phyloP scores from a whole-genome alignment of 257 asterid genomes.

The Ajuga chamaepitys region DNA sequence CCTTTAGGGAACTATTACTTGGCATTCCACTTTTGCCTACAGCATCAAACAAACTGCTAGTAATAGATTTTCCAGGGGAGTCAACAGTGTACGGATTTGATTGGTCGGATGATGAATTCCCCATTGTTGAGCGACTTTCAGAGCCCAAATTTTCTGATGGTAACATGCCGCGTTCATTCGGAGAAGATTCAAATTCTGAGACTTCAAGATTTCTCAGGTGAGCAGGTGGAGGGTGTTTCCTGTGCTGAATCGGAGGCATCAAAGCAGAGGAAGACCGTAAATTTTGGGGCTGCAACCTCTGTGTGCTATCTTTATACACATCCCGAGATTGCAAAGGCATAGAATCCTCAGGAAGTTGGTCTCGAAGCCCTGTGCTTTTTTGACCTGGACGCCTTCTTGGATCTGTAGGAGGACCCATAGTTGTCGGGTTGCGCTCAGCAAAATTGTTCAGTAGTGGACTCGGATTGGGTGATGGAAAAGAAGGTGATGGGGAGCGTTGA shows the following conservation, averaged over 20 bases:
- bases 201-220: conserved; percentile 30
- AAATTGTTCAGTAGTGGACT: conserved; percentile 29
- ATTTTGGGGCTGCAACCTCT: conserved; percentile 27
- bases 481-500: conserved; percentile 45
- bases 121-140: conserved; percentile 25
- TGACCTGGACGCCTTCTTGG: conserved; percentile 51
- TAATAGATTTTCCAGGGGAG: conserved; percentile 48
- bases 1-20: conserved; percentile 21
- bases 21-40: conserved; percentile 46
- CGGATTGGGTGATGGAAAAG: conserved; percentile 19
- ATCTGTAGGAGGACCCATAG: conserved; percentile 45
- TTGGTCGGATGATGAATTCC: conserved; percentile 38
- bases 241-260: conserved; percentile 30
- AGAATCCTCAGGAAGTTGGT: conserved; percentile 35
- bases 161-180: conserved; percentile 5
- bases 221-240: conserved; percentile 24
- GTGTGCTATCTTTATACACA: conserved; percentile 25
- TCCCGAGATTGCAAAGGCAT: conserved; percentile 27
- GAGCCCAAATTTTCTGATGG: conserved; percentile 27
- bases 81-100: conserved; percentile 30
- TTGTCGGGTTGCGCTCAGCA: conserved; percentile 34
- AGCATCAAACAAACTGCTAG: conserved; percentile 47
- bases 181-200: conserved; percentile 22
- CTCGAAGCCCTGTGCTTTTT: conserved; percentile 20
- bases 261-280: conserved; percentile 26